These are phyloP conservation scores for Talaromyces trachyspermus DNA, from an alignment of 495 filamentous ascomycete genomes.

Conservation along the genomic window DNA sequence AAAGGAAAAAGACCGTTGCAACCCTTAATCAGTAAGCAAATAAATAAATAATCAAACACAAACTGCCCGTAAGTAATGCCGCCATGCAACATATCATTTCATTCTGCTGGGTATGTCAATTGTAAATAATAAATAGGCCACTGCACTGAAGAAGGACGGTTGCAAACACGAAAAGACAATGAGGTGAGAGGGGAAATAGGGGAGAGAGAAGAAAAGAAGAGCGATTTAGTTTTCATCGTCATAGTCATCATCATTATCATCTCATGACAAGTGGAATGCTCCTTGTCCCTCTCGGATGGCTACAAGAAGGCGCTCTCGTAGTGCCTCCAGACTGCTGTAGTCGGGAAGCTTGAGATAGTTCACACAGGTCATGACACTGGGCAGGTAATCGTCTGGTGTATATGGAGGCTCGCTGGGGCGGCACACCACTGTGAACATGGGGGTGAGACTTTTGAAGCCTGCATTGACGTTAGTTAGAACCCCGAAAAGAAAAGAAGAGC, in stretches of 20 bases:
- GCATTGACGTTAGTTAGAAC: slow-evolving; percentile 15
- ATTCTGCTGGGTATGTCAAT: slow-evolving; percentile 1
- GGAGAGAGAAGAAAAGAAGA: background rate
- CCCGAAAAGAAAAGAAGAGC: slow-evolving; percentile 6
- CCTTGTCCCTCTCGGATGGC: slow-evolving; percentile 98
- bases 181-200: background rate
- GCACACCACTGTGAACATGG: slow-evolving; percentile 98
- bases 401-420: slow-evolving; percentile 94
- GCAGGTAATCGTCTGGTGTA: slow-evolving; percentile 91
- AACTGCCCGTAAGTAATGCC: slow-evolving; percentile 4
- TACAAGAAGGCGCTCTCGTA: slow-evolving; percentile 67
- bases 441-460: slow-evolving; percentile 96
- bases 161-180: background rate
- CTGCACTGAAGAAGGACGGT: background rate
- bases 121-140: background rate
- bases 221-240: background rate
- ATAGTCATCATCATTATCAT: background rate
- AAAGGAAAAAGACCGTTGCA: background rate
- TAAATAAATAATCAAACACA: background rate
- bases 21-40: background rate
- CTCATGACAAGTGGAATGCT: slow-evolving; percentile 89
- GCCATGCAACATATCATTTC: slow-evolving; percentile 6
- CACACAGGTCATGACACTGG: slow-evolving; percentile 99
- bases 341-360: slow-evolving; percentile 99
- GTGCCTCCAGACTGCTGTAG: slow-evolving; percentile 72